Base-by-base conservation (phyloP, 352 stramenopile genomes). In the Phytophthora citricola region DNA sequence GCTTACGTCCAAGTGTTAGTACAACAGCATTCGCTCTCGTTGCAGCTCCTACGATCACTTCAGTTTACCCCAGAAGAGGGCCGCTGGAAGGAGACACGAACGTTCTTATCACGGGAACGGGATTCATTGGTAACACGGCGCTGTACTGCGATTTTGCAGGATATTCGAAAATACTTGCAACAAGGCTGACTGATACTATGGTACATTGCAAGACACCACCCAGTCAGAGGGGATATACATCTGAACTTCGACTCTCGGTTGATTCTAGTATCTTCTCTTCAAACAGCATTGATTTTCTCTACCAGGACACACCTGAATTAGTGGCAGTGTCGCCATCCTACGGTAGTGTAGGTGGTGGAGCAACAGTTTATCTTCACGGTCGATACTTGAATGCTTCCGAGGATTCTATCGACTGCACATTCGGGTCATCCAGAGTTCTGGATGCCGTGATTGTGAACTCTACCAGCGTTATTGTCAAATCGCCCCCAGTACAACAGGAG, bases 81-180 rank as follows among this genome's bases (percentile, higher is more conserved):
- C 29, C 39, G 1, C 32, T 80, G 0, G 64, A 69, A 47, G 60
- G 69, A 50, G 54, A 53, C 38, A 78, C 59, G 10, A 66, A 22
- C 26, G 1, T 80, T 11, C 48, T 51, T 15, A 24, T 80, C 3
- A 50, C 11, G 1, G 72, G 72, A 17, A 45, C 47, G 8, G 69
- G 57, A 5, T 80, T 57, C 36, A 7, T 59, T 17, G 34, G 39
- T 17, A 63, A 57, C 32, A 40, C 58, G 10, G 5, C 27, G 1
- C 8, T 80, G 9, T 72, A 69, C 41, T 80, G 72, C 15, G 64
- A 77, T 60, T 80, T 80, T 46, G 68, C 69, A 50, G 24, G 57
- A 5, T 29, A 60, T 24, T 4, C 10, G 1, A 34, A 43, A 26
- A 46, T 69, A 17, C 32, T 0, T 7, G 72, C 59, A 49, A 52